A percentile compares a stretch with the other conserved stretches of the same genome.
These are phyloP conservation scores for Talaromyces sp. DNA, from an alignment of 2,329 filamentous ascomycete genomes.

Conservation along the genomic window DNA sequence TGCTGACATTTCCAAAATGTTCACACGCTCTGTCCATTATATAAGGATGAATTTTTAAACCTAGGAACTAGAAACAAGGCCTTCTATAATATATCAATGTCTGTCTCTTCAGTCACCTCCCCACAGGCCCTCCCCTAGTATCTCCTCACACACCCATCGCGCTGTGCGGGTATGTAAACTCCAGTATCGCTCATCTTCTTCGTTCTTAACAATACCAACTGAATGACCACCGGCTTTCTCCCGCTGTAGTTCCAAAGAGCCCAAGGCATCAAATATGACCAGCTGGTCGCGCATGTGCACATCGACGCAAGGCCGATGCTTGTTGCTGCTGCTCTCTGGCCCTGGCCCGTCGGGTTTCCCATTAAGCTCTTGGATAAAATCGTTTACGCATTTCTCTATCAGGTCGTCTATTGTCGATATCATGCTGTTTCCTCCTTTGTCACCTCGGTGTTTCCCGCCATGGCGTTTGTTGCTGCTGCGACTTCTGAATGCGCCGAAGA, in stretches of 20 bases:
- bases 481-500: constrained; percentile 33
- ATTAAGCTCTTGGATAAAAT: constrained; percentile 43
- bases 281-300: constrained; percentile 54
- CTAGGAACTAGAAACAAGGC: too few relatives aligned
- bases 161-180: constrained; percentile 41
- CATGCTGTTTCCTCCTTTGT: constrained; percentile 14
- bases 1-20: neutral
- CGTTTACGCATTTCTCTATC: constrained; percentile 38
- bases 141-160: constrained; percentile 38
- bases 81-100: too few relatives aligned
- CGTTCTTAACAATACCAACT: constrained; percentile 14
- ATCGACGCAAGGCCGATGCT: constrained; percentile 44
- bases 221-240: neutral
- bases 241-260: constrained; percentile 15
- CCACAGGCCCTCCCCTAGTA: constrained; percentile 21
- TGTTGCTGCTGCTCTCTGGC: neutral
- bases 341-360: neutral
- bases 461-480: neutral
- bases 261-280: constrained; percentile 55
- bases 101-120: neutral
- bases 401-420: constrained; percentile 28
- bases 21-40: neutral
- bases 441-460: neutral
- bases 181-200: constrained; percentile 25
- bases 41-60: too few relatives aligned